Conservation (phyloP, 768 basidiomycete genomes). For the Nevesoporus exiguus region DNA sequence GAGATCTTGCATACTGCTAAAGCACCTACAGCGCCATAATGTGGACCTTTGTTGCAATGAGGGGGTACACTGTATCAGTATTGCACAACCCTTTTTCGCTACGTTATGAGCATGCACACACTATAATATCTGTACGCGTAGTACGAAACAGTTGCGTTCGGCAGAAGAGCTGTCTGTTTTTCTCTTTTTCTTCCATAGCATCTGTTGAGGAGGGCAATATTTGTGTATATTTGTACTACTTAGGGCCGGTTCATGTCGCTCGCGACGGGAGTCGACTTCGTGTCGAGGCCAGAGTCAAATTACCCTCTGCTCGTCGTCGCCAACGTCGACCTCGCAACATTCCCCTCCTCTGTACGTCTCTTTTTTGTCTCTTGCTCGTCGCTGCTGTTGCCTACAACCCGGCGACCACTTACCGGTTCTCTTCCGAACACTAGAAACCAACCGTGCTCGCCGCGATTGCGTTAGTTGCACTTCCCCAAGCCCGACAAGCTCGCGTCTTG, state of each 20-base stretch:
- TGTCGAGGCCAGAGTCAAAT: conserved; percentile 27
- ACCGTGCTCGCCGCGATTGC: conserved; percentile 29
- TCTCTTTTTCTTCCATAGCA: too few species aligned
- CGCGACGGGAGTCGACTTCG: conserved; percentile 17
- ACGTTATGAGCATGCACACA: conserved; percentile 22
- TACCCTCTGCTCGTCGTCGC: conserved; percentile 28
- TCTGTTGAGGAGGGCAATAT: not conserved
- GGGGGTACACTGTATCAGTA: conserved; percentile 34
- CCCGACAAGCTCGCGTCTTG: conserved; percentile 19
- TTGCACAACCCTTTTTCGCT: conserved; percentile 17
- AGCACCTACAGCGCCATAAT: conserved; percentile 24
- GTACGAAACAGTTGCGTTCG: conserved; percentile 1
- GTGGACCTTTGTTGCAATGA: conserved; percentile 18
- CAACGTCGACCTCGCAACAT: conserved; percentile 24
- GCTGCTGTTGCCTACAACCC: not conserved
- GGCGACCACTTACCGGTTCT: conserved; percentile 22
- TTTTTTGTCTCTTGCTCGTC: conserved; percentile 2
- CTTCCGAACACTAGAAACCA: conserved; percentile 21
- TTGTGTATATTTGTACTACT: conserved; percentile 32
- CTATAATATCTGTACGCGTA: conserved; percentile 28
- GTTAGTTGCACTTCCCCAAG: conserved; percentile 21
- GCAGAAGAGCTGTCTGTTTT: too few species aligned
- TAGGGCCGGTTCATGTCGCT: conserved; percentile 33
- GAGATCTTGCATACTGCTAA: conserved; percentile 32
- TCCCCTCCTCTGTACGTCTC: conserved; percentile 17